These are phyloP conservation scores for Monosporozyma servazzii DNA, from an alignment of 805 yeast species.

Conservation along the genomic window DNA sequence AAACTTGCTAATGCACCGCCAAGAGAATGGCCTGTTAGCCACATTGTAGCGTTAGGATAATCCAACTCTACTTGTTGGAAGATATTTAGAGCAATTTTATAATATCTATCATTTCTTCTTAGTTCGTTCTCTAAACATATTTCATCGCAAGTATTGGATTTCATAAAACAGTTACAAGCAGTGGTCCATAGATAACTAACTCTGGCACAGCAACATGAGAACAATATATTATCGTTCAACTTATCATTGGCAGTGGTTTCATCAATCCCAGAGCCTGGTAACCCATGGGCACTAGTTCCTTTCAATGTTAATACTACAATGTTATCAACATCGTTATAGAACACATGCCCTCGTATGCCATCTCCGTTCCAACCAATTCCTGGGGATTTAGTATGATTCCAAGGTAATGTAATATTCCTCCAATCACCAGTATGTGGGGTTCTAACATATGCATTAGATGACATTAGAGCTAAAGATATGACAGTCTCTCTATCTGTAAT, in stretches of 20 bases:
- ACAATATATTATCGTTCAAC: conserved; percentile 75
- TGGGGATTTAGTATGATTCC: conserved; percentile 40
- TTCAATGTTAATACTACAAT: conserved; percentile 72
- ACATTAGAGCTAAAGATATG: conserved; percentile 68
- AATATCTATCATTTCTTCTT: conserved; percentile 68
- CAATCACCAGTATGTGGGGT: conserved; percentile 76
- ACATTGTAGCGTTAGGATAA: conserved; percentile 66
- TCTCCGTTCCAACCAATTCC: conserved; percentile 81
- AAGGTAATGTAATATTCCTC: conserved; percentile 64
- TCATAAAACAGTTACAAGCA: conserved; percentile 86
- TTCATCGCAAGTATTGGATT: conserved; percentile 80
- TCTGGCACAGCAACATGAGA: conserved; percentile 94
- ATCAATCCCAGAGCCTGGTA: conserved; percentile 64
- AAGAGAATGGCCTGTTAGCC: conserved; percentile 92
- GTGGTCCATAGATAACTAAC: conserved; percentile 87
- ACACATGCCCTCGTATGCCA: conserved; percentile 88
- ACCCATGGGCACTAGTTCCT: conserved; percentile 82
- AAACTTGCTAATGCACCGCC: conserved; percentile 83
- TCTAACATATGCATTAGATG: conserved; percentile 84
- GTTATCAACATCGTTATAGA: conserved; percentile 49
- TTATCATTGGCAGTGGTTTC: conserved; percentile 80
- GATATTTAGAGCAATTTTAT: conserved; percentile 66
- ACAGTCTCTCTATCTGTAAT: conserved; percentile 66
- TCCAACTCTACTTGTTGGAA: conserved; percentile 58
- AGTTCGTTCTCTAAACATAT: conserved; percentile 74